A percentile compares a stretch with the other conserved stretches of the same genome.
Evolutionary conservation across 805 yeast species (phyloP).

Genomic region (Starmerella stigmatis): DNA sequence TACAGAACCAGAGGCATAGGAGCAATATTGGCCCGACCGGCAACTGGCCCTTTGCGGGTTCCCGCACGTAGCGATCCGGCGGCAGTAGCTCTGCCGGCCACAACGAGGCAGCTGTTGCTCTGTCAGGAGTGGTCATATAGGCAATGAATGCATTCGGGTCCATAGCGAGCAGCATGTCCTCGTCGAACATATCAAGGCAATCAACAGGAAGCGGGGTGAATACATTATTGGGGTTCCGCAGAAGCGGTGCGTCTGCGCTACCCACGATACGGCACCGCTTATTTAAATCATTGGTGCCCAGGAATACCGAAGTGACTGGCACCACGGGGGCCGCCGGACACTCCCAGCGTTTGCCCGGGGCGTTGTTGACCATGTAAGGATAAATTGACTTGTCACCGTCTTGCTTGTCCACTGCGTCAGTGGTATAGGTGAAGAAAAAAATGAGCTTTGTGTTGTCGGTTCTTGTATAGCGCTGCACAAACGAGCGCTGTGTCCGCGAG

Average conservation of each 20-base stretch:
- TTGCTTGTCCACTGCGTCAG: not conserved
- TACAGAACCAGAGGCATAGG: too few relatives aligned
- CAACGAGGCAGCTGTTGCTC: not conserved
- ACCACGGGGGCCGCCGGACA: not conserved
- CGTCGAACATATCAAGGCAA: not conserved
- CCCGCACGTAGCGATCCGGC: too few relatives aligned
- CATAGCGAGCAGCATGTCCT: not conserved
- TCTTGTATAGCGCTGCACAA: not conserved
- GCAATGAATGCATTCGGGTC: not conserved
- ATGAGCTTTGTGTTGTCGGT: not conserved
- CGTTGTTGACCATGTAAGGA: too few relatives aligned
- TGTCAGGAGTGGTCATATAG: not conserved
- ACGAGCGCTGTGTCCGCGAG: too few relatives aligned
- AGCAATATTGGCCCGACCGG: too few relatives aligned
- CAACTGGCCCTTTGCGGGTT: too few relatives aligned
- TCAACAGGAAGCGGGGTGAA: not conserved
- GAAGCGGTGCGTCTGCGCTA: not conserved
- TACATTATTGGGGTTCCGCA: not conserved
- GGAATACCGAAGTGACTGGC: not conserved
- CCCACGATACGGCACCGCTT: not conserved
- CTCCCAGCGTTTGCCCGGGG: not conserved
- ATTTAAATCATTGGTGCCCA: not conserved
- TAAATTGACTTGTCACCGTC: too few relatives aligned
- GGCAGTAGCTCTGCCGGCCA: constrained; percentile 2
- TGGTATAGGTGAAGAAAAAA: not conserved